Conservation (phyloP, 2,329 filamentous ascomycete genomes). For the Sclerotinia glacialis region DNA sequence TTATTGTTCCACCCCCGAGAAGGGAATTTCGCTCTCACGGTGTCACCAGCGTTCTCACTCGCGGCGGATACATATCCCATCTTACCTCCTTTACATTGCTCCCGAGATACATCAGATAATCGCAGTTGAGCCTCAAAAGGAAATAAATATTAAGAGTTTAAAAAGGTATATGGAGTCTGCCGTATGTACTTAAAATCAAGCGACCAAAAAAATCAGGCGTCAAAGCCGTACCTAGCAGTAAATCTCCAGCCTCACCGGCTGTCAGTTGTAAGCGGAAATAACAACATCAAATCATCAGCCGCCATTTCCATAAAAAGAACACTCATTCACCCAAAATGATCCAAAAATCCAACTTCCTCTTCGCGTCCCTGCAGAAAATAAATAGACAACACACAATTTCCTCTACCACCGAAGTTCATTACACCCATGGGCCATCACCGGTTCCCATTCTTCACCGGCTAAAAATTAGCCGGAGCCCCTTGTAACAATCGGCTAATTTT, state of each 20-base stretch:
- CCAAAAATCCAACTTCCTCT: not conserved
- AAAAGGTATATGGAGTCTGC: too few species aligned
- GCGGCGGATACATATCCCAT: not conserved
- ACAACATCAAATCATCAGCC: not conserved
- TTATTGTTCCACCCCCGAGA: not conserved
- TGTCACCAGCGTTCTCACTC: not conserved
- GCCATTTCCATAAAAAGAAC: not conserved
- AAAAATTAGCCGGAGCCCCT: not conserved
- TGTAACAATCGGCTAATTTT: conserved; percentile 1
- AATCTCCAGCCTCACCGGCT: not conserved
- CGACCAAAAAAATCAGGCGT: too few species aligned
- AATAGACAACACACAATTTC: not conserved
- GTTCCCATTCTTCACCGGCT: not conserved
- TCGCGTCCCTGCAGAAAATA: not conserved
- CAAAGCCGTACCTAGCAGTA: too few species aligned
- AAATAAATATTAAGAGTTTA: too few species aligned
- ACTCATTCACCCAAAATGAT: not conserved
- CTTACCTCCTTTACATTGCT: not conserved
- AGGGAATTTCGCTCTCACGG: too few species aligned
- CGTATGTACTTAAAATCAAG: too few species aligned
- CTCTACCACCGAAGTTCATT: too few species aligned
- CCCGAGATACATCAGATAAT: too few species aligned
- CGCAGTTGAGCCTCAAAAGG: too few species aligned
- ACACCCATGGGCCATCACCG: too few species aligned
- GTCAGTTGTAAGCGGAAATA: not conserved